Evolutionary conservation across 2,329 filamentous ascomycete genomes (phyloP).

Genomic region (Plectosphaerella plurivora): DNA sequence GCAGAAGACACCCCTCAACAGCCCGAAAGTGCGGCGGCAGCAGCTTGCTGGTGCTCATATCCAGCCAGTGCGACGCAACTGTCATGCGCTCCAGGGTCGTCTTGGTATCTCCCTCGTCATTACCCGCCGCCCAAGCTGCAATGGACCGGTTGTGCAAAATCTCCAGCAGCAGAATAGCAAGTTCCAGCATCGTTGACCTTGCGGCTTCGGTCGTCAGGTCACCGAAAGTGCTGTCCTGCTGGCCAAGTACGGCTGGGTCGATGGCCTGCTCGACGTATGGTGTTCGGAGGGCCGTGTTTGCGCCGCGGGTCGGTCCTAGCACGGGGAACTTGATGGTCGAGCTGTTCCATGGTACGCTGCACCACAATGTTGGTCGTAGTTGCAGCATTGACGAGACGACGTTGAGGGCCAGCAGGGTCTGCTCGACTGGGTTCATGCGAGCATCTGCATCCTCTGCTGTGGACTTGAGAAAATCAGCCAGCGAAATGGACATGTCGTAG

Average conservation of each 20-base stretch:
- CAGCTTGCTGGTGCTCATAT: not conserved
- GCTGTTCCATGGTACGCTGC: not conserved
- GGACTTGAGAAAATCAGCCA: not conserved
- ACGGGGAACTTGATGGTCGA: not conserved
- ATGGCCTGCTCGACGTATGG: slow-evolving; percentile 1
- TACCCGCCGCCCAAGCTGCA: not conserved
- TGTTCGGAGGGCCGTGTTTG: not conserved
- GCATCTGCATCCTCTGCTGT: not conserved
- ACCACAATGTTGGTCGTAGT: not conserved
- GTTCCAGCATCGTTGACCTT: not conserved
- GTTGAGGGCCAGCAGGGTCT: not conserved
- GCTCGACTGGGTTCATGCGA: not conserved
- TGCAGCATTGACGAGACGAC: not conserved
- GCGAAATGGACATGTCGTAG: not conserved
- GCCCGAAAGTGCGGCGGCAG: not conserved
- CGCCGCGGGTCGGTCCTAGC: not conserved
- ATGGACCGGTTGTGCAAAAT: not conserved
- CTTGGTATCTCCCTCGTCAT: not conserved
- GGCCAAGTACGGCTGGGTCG: not conserved
- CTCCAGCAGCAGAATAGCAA: not conserved
- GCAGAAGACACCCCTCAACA: not conserved
- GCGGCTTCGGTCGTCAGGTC: not conserved
- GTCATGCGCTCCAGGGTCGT: not conserved
- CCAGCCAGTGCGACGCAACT: not conserved
- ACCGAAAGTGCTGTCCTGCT: not conserved